phyloP scores from a whole-genome alignment of 2,329 filamentous ascomycete species.

The Hysterium pulicare region DNA sequence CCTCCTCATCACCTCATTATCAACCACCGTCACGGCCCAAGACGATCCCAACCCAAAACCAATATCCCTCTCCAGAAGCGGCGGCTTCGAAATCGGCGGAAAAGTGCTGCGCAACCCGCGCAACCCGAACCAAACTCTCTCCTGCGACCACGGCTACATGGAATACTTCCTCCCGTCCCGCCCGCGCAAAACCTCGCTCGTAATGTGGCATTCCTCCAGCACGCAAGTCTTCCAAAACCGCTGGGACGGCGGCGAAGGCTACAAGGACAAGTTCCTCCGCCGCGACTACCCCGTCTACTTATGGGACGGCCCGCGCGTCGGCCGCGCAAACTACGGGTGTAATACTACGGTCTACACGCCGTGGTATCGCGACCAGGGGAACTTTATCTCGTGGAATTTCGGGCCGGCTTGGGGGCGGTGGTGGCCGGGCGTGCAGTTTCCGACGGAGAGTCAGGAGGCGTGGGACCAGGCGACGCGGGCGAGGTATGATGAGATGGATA shows the following conservation, averaged over 20 bases:
- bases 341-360: slow-evolving; percentile 15
- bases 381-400: slow-evolving; percentile 24
- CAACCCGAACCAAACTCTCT: slow-evolving; percentile 15
- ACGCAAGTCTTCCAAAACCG: slow-evolving; percentile 26
- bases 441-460: slow-evolving; percentile 13
- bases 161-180: slow-evolving; percentile 25
- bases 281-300: slow-evolving; percentile 25
- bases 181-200: slow-evolving; percentile 18
- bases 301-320: slow-evolving; percentile 24
- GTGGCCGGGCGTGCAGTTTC: slow-evolving; percentile 24
- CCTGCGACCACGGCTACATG: slow-evolving; percentile 28
- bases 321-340: slow-evolving; percentile 23
- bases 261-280: slow-evolving; percentile 24
- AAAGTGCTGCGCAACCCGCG: slow-evolving; percentile 12
- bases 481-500: slow-evolving; percentile 23
- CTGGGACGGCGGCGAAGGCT: slow-evolving; percentile 24
- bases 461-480: slow-evolving; percentile 22
- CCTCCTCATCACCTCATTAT: background rate
- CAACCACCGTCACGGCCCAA: background rate
- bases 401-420: slow-evolving; percentile 15
- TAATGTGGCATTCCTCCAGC: slow-evolving; percentile 26
- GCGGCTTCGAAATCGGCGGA: slow-evolving; percentile 26
- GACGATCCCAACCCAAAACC: slow-evolving; percentile 9
- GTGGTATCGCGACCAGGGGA: slow-evolving; percentile 15
- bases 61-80: slow-evolving; percentile 15